These are phyloP conservation scores for Deuterostichococcus epilithicus DNA, from an alignment of 139 green algal species.

Conservation along the genomic window DNA sequence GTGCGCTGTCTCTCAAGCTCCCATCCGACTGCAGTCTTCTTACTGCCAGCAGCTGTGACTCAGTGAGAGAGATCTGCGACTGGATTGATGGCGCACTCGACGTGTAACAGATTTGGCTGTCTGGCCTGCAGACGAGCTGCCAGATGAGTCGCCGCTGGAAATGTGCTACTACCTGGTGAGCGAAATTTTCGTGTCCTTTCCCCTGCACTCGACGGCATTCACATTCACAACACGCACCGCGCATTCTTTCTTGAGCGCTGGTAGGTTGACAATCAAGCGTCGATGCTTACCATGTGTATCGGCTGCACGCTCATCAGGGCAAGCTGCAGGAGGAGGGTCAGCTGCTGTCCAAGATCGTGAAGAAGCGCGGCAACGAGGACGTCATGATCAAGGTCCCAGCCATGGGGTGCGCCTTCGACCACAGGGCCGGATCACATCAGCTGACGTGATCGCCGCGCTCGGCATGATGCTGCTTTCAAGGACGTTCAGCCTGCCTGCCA, in stretches of 20 bases:
- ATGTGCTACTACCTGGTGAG: conserved; percentile 16
- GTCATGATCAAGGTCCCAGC: conserved; percentile 19
- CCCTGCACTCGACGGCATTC: no score
- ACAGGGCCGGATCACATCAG: neutral
- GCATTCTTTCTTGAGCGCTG: no score
- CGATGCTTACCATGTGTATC: no score
- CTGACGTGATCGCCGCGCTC: no score
- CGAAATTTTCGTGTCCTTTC: no score
- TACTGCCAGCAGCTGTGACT: neutral
- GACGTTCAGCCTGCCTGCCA: no score
- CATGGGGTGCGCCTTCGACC: neutral
- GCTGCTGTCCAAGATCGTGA: conserved; percentile 13
- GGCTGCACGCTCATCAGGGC: no score
- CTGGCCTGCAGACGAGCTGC: conserved; percentile 13
- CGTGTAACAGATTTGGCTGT: neutral
- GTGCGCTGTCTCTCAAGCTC: neutral
- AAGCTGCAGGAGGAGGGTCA: conserved; percentile 14
- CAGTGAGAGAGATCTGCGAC: no score
- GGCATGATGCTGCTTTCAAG: no score
- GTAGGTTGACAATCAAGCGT: no score
- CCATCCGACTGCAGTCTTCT: neutral
- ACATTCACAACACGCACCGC: no score
- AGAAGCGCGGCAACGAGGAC: conserved; percentile 12
- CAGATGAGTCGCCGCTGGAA: conserved; percentile 10
- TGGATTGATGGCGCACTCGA: no score